Conservation (phyloP, 805 yeast species). For the Myxozyma mucilagina region DNA sequence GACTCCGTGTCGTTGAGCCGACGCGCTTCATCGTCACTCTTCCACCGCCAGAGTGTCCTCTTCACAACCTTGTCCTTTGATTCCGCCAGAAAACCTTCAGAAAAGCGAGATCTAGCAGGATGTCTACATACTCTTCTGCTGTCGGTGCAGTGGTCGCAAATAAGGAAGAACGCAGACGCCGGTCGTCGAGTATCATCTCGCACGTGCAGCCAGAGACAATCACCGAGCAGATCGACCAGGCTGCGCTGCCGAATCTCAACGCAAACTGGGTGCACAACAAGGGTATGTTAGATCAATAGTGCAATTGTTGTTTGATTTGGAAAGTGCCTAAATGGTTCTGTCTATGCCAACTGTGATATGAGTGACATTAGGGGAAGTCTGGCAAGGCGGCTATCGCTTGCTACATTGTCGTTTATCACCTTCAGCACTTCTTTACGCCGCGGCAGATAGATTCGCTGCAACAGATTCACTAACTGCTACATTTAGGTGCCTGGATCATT, state of each 20-base stretch:
- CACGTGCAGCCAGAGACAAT: slow-evolving; percentile 91
- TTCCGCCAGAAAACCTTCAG: not conserved
- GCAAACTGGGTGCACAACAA: slow-evolving; percentile 95
- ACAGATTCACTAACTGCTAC: not conserved
- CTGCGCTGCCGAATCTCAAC: slow-evolving; percentile 81
- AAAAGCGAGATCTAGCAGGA: not conserved
- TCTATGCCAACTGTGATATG: not conserved
- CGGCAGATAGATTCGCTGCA: not conserved
- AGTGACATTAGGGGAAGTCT: not conserved
- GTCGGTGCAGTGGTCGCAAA: slow-evolving; percentile 22
- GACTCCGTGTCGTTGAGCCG: not conserved
- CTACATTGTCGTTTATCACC: too few relatives aligned
- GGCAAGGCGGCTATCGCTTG: not conserved
- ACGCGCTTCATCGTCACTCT: not conserved
- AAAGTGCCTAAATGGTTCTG: not conserved
- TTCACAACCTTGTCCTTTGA: not conserved
- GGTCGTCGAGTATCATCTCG: slow-evolving; percentile 86
- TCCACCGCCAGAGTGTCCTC: not conserved
- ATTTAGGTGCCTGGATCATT: slow-evolving; percentile 75
- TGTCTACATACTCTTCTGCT: slow-evolving; percentile 24
- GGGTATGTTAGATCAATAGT: slow-evolving; percentile 45
- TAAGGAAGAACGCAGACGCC: slow-evolving; percentile 49
- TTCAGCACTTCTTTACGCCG: too few relatives aligned
- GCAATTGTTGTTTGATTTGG: not conserved
- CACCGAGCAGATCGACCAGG: slow-evolving; percentile 90